A percentile compares a stretch with the other conserved stretches of the same genome.
phyloP scores from a whole-genome alignment of 2,329 filamentous ascomycete genomes.

The Xylaria polymorpha region DNA sequence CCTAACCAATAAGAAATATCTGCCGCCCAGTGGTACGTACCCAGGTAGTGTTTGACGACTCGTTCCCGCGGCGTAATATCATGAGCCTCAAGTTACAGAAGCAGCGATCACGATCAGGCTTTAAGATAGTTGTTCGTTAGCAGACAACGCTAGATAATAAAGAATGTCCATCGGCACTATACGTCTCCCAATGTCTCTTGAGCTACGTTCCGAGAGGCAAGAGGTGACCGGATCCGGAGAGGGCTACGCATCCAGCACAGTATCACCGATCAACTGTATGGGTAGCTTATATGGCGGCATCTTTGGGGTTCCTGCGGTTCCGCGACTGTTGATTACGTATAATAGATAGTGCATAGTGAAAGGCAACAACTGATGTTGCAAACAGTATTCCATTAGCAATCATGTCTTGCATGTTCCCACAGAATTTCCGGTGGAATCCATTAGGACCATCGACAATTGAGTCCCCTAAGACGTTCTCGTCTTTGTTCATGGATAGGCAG shows the following conservation, averaged over 20 bases:
- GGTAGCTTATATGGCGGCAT: neutral
- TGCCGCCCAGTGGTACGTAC: neutral
- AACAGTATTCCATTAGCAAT: constrained; percentile 15
- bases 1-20: neutral
- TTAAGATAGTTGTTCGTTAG: neutral
- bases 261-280: neutral
- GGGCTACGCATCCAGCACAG: neutral
- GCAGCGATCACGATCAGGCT: neutral
- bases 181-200: neutral
- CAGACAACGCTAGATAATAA: neutral
- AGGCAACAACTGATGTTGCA: constrained; percentile 1
- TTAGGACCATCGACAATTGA: constrained; percentile 1
- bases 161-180: neutral
- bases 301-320: neutral
- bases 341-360: constrained; percentile 3
- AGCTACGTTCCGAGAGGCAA: neutral
- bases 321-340: neutral
- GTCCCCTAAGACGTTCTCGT: constrained; percentile 28
- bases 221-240: constrained; percentile 30
- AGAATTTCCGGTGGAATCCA: constrained; percentile 25
- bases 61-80: neutral
- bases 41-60: neutral
- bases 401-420: constrained; percentile 30
- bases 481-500: constrained; percentile 27
- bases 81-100: neutral